Percentiles rank a stretch among this genome's conserved stretches.
phyloP scores from a whole-genome alignment of 1,139 yeast genomes.

The Geotrichum citri-aurantii region DNA sequence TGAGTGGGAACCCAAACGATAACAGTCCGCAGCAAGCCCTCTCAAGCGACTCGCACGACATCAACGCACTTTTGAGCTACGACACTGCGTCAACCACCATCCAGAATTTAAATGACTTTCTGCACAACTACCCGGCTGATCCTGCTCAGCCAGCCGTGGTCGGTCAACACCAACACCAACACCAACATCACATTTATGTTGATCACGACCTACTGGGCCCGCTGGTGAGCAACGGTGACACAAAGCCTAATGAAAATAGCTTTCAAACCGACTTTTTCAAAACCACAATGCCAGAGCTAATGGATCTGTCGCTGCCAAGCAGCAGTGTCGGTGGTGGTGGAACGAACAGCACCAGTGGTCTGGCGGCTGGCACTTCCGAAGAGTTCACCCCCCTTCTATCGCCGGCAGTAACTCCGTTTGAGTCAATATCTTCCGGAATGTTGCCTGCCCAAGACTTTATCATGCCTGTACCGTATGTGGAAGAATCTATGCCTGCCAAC shows the following conservation, averaged over 20 bases:
- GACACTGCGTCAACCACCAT: not conserved
- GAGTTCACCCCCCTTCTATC: slow-evolving; percentile 67
- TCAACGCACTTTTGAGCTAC: slow-evolving; percentile 7
- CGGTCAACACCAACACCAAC: no score
- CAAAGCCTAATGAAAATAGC: not conserved
- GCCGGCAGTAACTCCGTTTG: slow-evolving; percentile 68
- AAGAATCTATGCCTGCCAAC: slow-evolving; percentile 31
- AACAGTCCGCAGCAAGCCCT: not conserved
- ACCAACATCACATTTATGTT: not conserved
- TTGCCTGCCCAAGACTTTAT: slow-evolving; percentile 27
- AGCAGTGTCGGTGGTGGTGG: not conserved
- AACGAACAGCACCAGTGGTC: not conserved
- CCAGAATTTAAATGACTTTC: not conserved
- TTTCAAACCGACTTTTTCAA: slow-evolving; percentile 24
- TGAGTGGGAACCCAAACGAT: not conserved
- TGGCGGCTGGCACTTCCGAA: slow-evolving; percentile 18
- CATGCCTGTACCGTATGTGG: slow-evolving; percentile 37
- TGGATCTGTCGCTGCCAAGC: slow-evolving; percentile 3
- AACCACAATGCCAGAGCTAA: slow-evolving; percentile 22
- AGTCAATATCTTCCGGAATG: slow-evolving; percentile 29
- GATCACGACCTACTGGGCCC: not conserved
- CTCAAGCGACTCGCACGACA: slow-evolving; percentile 4
- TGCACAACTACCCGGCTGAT: not conserved
- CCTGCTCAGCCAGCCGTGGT: not conserved
- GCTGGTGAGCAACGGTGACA: not conserved